These are phyloP conservation scores for Leishmania major DNA, from an alignment of 208 protist genomes.

Conservation along the genomic window DNA sequence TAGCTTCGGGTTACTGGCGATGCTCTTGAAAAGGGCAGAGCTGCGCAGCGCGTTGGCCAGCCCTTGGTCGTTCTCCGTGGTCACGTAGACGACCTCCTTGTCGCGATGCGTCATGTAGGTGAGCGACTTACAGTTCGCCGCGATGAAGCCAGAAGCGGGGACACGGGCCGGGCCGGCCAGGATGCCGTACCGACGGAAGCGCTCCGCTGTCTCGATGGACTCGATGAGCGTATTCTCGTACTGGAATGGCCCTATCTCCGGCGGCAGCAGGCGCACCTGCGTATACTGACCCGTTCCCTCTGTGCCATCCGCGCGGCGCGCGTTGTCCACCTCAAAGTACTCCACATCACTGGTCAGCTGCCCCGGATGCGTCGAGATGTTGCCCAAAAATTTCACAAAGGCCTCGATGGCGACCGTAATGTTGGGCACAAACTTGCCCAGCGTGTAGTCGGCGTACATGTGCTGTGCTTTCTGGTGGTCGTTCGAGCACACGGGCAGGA, in stretches of 20 bases:
- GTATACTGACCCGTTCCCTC: conserved; percentile 49
- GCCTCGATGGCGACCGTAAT: conserved; percentile 77
- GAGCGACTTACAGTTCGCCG: conserved; percentile 60
- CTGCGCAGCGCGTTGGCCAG: conserved; percentile 41
- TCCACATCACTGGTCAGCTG: conserved; percentile 31
- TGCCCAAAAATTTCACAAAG: conserved; percentile 72
- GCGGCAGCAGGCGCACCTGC: conserved; percentile 73
- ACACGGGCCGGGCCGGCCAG: conserved; percentile 59
- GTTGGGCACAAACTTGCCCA: conserved; percentile 87
- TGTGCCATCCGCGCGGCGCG: conserved; percentile 23
- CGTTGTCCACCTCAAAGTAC: conserved; percentile 50
- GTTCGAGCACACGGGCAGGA: conserved; percentile 72
- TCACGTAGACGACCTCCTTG: conserved; percentile 69
- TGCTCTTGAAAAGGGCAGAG: conserved; percentile 58
- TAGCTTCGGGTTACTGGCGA: conserved; percentile 52
- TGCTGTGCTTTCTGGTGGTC: conserved; percentile 52
- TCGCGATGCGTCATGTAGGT: conserved; percentile 65
- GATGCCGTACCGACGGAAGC: conserved; percentile 77
- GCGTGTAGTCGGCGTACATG: conserved; percentile 70
- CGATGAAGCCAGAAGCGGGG: conserved; percentile 67
- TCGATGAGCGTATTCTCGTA: conserved; percentile 84
- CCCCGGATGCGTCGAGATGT: conserved; percentile 43
- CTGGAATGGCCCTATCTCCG: conserved; percentile 63
- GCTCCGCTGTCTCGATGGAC: conserved; percentile 59
- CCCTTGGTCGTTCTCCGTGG: conserved; percentile 57